These are phyloP conservation scores for Oldenlandia corymbosa DNA, from an alignment of 257 asterid species.

Conservation along the genomic window DNA sequence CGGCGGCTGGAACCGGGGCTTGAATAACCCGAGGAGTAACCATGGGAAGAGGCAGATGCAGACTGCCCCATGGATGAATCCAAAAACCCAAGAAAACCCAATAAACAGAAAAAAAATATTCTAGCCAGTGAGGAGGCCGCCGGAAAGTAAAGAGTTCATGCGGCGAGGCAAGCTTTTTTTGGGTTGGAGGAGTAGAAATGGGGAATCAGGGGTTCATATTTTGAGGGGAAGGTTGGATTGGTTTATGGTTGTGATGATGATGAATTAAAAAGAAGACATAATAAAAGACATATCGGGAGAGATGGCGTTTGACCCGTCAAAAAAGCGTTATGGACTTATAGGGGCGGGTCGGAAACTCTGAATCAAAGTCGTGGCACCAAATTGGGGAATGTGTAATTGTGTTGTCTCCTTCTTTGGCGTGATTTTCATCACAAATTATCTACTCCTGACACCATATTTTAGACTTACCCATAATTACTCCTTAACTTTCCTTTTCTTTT, in stretches of 20 bases:
- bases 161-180: constrained; percentile 2
- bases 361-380: constrained; percentile 5
- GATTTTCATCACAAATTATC: background rate
- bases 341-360: background rate
- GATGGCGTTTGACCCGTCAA: constrained; percentile 23
- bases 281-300: background rate
- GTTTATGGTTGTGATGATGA: background rate
- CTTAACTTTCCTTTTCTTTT: too few species aligned
- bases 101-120: background rate
- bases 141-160: background rate
- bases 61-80: constrained; percentile 26
- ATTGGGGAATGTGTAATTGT: background rate
- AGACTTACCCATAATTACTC: too few species aligned
- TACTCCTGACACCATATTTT: background rate
- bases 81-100: background rate
- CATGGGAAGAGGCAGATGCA: constrained; percentile 29
- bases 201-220: background rate
- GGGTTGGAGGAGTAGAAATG: background rate
- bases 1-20: constrained; percentile 12
- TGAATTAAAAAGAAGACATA: background rate
- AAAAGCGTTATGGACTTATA: constrained; percentile 2
- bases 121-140: background rate
- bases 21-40: constrained; percentile 21
- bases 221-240: background rate
- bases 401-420: background rate